A percentile compares a stretch with the other conserved stretches of the same genome.
These are phyloP conservation scores for Nepenthes gracilis DNA, from an alignment of 148 eudicot genomes.

Conservation along the genomic window DNA sequence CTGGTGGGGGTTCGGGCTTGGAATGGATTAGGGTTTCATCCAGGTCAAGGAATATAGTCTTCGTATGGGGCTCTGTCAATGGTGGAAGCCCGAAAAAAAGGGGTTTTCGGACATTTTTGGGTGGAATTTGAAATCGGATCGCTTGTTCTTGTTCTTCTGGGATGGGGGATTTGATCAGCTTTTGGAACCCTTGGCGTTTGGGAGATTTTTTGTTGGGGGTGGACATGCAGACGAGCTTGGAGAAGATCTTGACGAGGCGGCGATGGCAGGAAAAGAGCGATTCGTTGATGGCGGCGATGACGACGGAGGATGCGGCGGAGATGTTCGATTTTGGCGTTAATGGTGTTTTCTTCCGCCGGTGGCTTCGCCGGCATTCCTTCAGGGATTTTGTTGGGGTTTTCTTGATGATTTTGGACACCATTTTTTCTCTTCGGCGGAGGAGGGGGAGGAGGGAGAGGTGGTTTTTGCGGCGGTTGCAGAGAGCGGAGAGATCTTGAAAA, in stretches of 20 bases:
- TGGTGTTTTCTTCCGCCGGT: constrained; percentile 19
- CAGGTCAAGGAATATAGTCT: constrained; percentile 58
- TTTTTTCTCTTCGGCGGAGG: constrained; percentile 12
- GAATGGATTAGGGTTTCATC: constrained; percentile 88
- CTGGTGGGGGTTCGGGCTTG: constrained; percentile 26
- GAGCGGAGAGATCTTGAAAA: too few species aligned
- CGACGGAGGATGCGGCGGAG: constrained; percentile 24
- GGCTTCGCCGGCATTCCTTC: constrained; percentile 23
- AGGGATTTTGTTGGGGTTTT: constrained; percentile 57
- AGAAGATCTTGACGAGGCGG: constrained; percentile 62
- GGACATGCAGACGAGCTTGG: constrained; percentile 40
- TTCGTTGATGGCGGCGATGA: constrained; percentile 41
- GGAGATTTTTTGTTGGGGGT: constrained; percentile 47
- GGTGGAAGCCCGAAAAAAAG: constrained; percentile 50
- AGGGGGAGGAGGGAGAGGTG: constrained; percentile 3
- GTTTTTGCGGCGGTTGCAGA: not conserved
- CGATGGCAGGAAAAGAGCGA: constrained; percentile 60
- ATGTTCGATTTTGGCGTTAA: constrained; percentile 7
- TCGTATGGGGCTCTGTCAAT: constrained; percentile 7
- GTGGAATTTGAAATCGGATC: not conserved
- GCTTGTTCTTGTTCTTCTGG: not conserved
- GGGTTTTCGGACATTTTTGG: constrained; percentile 15
- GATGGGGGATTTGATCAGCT: constrained; percentile 16
- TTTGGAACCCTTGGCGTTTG: constrained; percentile 32
- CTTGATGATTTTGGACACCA: constrained; percentile 60